A percentile compares a stretch with the other conserved stretches of the same genome.
Evolutionary conservation across 371 early-diverging fungal genomes (phyloP).

Genomic region (Rhizomucor miehei): DNA sequence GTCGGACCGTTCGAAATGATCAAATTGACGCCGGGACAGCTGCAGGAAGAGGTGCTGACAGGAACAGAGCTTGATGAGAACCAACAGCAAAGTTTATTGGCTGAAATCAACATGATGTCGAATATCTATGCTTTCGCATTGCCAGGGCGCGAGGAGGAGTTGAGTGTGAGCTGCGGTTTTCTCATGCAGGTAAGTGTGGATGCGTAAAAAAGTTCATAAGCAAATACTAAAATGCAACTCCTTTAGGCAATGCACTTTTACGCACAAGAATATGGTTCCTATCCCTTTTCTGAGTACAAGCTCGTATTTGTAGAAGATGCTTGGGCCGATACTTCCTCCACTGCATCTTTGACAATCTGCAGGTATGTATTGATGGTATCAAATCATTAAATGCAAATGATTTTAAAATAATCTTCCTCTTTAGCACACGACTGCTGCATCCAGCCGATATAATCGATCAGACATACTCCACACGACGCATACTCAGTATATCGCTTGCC

Average conservation of each 20-base stretch:
- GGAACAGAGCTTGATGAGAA: constrained; percentile 51
- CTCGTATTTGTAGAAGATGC: constrained; percentile 88
- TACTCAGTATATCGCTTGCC: constrained; percentile 73
- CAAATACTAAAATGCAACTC: background rate
- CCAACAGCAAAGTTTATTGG: constrained; percentile 45
- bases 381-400: background rate
- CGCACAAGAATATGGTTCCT: constrained; percentile 83
- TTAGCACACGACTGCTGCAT: constrained; percentile 70
- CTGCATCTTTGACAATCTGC: constrained; percentile 70
- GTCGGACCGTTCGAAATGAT: constrained; percentile 70
- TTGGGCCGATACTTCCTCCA: constrained; percentile 60
- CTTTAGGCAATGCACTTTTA: constrained; percentile 76
- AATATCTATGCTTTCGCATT: constrained; percentile 69
- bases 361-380: constrained; percentile 33
- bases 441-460: constrained; percentile 81
- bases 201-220: background rate
- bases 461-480: constrained; percentile 74
- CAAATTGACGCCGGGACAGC: constrained; percentile 40
- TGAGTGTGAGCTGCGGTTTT: constrained; percentile 66
- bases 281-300: constrained; percentile 84
- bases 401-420: background rate
- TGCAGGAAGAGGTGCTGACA: constrained; percentile 43
- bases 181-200: constrained; percentile 59
- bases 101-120: constrained; percentile 50
- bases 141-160: constrained; percentile 56